Evolutionary conservation across 2,329 filamentous ascomycete genomes (phyloP).

Genomic region (Bipolaris victoriae): DNA sequence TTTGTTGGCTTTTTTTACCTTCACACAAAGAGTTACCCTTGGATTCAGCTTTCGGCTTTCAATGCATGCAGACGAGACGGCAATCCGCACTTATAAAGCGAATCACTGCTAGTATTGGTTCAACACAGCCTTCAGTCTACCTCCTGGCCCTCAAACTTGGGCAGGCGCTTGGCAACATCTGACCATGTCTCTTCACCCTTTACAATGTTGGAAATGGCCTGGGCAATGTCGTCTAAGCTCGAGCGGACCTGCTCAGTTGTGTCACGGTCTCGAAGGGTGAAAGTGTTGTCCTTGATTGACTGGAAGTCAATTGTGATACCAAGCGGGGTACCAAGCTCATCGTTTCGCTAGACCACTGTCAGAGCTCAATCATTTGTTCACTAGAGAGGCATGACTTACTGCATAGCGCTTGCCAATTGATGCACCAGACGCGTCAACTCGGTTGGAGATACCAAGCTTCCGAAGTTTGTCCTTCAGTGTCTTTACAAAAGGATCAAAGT

Average conservation of each 20-base stretch:
- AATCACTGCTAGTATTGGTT: neutral
- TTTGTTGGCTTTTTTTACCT: too few species aligned
- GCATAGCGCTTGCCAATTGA: conserved; percentile 89
- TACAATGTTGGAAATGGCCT: conserved; percentile 70
- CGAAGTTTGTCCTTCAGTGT: conserved; percentile 78
- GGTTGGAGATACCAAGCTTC: conserved; percentile 76
- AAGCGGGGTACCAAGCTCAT: conserved; percentile 92
- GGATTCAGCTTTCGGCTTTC: neutral
- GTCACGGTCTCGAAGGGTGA: conserved; percentile 87
- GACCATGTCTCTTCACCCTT: conserved; percentile 69
- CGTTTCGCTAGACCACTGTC: conserved; percentile 68
- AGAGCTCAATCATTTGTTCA: conserved; percentile 12
- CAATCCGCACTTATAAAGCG: neutral
- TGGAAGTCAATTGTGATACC: conserved; percentile 97
- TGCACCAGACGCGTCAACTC: conserved; percentile 87
- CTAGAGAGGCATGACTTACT: conserved; percentile 25
- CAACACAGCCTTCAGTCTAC: conserved; percentile 30
- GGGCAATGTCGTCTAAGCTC: conserved; percentile 77
- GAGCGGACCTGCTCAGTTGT: conserved; percentile 89
- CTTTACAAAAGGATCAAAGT: conserved; percentile 79
- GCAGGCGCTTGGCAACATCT: conserved; percentile 77
- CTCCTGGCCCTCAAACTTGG: conserved; percentile 71
- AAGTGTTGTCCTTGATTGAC: conserved; percentile 82
- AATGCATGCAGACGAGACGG: neutral
- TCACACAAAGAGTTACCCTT: too few species aligned